Evolutionary conservation across 2,329 filamentous ascomycete species (phyloP), one percentile per base, ranked within the genome.

Genomic region (Hypoxylon sp.): DNA sequence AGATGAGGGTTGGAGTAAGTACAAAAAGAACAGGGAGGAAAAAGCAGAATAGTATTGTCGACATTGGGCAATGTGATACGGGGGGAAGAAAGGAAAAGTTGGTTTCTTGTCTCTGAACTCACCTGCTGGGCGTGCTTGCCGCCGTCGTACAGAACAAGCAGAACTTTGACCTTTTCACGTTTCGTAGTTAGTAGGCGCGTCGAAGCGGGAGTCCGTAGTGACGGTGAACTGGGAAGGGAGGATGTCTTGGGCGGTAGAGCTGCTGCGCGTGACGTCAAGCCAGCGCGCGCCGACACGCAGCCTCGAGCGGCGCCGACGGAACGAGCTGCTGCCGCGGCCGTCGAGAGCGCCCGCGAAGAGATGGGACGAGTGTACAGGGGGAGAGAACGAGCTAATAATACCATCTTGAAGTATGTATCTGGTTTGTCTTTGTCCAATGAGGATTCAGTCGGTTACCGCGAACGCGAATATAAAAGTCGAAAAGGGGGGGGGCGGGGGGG

Each of bases 101-200:
- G 23, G 37, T 48, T 45, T 26, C 23, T 8, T 38, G 17, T 20
- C 27, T 40, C 38, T 6, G 41, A 3, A 75, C 81, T 76, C 75
- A 96, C 92, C 74, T 97, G 84, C 79, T 90, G 81, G 80, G 93
- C 92, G 82, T 97, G 92, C 81, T 92, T 82, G 75, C 87, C 85
- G 76, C 92, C 93, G 79, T 97, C 93, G 83, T 97, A 97, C 70
- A 97, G 86, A 70, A 96, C 91, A 74, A 93, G 83, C 75, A 97
- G 88, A 80, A 97, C 91, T 83, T 97, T 97, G 82, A 93, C 93
- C 92, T 97, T 76, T 78, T 78, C 74, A 74, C 73, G 75, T 69
- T 68, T 63, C 62, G 76, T 76, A 70, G 81, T 83, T 73, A 83
- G 80, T 78, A 77, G 84, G 79, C 85, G 85, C 69, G 81, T 81